Evolutionary conservation across 441 rosid genomes (phyloP).

Genomic region (Populus trichocarpa): DNA sequence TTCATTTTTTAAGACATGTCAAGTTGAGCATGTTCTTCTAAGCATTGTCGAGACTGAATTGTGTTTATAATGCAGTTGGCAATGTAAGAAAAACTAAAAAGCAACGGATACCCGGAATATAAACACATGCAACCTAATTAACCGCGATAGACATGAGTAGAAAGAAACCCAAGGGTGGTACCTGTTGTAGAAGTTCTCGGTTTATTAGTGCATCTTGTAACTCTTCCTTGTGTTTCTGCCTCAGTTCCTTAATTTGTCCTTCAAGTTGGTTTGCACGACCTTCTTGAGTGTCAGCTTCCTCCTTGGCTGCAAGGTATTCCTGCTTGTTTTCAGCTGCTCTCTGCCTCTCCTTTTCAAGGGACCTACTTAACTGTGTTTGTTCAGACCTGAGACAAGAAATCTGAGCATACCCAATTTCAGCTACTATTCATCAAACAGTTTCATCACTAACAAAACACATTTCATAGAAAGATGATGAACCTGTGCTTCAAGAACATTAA

Average conservation of each 20-base stretch:
- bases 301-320: constrained; percentile 95
- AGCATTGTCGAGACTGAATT: background rate
- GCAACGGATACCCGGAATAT: background rate
- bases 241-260: constrained; percentile 76
- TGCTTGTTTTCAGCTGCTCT: constrained; percentile 97
- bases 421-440: constrained; percentile 15
- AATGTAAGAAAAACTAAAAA: background rate
- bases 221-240: constrained; percentile 85
- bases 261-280: constrained; percentile 91
- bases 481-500: constrained; percentile 99
- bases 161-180: constrained; percentile 20
- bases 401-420: constrained; percentile 46
- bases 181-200: constrained; percentile 87
- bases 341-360: constrained; percentile 98
- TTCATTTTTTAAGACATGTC: background rate
- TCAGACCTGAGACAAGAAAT: constrained; percentile 96
- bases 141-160: background rate
- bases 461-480: constrained; percentile 32
- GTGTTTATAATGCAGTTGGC: background rate
- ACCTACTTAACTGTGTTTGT: constrained; percentile 84
- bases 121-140: constrained; percentile 2
- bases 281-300: constrained; percentile 94
- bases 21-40: constrained; percentile 1
- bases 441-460: constrained; percentile 10
- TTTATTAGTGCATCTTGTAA: constrained; percentile 76